Percentiles rank a stretch among this genome's conserved stretches.
phyloP scores from a whole-genome alignment of 2,329 filamentous ascomycete genomes.

The Bipolaris bicolor region DNA sequence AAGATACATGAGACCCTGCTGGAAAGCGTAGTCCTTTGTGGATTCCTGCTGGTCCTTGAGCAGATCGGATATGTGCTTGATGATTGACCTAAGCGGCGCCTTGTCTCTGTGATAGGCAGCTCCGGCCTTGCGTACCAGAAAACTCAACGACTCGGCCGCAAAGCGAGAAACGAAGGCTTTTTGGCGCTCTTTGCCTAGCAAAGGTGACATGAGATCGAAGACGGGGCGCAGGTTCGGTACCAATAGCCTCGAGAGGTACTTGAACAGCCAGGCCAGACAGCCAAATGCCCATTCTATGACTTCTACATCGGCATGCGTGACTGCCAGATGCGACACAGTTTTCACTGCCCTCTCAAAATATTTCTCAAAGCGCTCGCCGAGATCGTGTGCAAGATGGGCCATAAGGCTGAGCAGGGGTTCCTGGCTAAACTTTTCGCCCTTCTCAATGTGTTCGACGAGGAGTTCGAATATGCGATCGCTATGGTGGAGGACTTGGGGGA shows the following conservation, averaged over 20 bases:
- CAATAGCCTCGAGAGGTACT: conserved; percentile 88
- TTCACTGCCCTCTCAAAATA: conserved; percentile 79
- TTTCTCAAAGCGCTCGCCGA: conserved; percentile 85
- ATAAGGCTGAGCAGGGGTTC: conserved; percentile 89
- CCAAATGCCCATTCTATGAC: conserved; percentile 99
- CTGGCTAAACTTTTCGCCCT: conserved; percentile 77
- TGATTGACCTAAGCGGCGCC: conserved; percentile 71
- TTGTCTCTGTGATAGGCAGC: conserved; percentile 74
- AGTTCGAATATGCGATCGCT: conserved; percentile 82
- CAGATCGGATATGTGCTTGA: conserved; percentile 74
- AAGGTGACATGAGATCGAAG: conserved; percentile 79
- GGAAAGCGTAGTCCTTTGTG: conserved; percentile 71
- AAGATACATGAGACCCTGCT: conserved; percentile 88
- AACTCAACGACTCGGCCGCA: conserved; percentile 92
- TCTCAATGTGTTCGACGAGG: conserved; percentile 76
- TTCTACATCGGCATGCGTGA: conserved; percentile 76
- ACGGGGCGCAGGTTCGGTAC: conserved; percentile 85
- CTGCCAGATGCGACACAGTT: conserved; percentile 78
- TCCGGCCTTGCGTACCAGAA: conserved; percentile 87
- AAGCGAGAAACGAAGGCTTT: conserved; percentile 90
- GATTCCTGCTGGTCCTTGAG: conserved; percentile 62
- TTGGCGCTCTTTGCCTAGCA: conserved; percentile 81
- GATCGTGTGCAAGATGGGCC: conserved; percentile 91
- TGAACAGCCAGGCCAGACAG: conserved; percentile 93
- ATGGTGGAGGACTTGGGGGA: conserved; percentile 91